phyloP scores from a whole-genome alignment of 2,329 filamentous ascomycete genomes.

The Cordyceps cicadae region DNA sequence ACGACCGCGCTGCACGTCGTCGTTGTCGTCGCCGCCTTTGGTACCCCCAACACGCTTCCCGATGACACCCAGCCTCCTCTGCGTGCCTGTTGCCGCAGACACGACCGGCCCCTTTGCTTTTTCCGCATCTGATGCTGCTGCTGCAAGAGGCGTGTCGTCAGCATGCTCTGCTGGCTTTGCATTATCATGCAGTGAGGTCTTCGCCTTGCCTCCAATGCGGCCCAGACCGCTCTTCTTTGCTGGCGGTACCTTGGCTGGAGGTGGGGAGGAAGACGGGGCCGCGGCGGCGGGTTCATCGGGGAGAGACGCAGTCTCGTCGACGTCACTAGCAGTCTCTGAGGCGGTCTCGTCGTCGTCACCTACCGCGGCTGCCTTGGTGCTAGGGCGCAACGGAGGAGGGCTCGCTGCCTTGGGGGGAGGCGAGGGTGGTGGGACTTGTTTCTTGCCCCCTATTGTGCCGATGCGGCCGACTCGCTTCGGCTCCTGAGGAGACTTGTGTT shows the following conservation, averaged over 20 bases:
- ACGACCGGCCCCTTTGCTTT: conserved; percentile 12
- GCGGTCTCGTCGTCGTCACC: conserved; percentile 28
- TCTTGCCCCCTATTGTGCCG: conserved; percentile 29
- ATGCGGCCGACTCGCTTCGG: conserved; percentile 20
- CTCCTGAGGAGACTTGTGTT: not conserved
- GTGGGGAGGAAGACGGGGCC: conserved; percentile 17
- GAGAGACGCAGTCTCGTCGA: conserved; percentile 19
- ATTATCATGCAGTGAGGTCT: conserved; percentile 16
- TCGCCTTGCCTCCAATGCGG: conserved; percentile 28
- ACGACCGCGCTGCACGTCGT: conserved; percentile 18
- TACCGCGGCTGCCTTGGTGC: conserved; percentile 7
- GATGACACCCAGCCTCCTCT: conserved; percentile 26
- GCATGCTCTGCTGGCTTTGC: conserved; percentile 11
- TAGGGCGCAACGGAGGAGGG: conserved; percentile 18
- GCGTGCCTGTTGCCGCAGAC: not conserved
- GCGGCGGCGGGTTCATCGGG: conserved; percentile 13
- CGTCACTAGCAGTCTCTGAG: conserved; percentile 32
- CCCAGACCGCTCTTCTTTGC: conserved; percentile 29
- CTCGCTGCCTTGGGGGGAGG: conserved; percentile 5
- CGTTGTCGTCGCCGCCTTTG: not conserved
- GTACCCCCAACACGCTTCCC: conserved; percentile 21
- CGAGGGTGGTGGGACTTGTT: conserved; percentile 18
- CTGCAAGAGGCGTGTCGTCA: not conserved
- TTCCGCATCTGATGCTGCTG: conserved; percentile 2
- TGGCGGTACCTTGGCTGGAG: conserved; percentile 13